Percentiles rank a stretch among this genome's conserved stretches.
phyloP scores from a whole-genome alignment of 2,329 filamentous ascomycete genomes.

The Thermomyces lanuginosus region DNA sequence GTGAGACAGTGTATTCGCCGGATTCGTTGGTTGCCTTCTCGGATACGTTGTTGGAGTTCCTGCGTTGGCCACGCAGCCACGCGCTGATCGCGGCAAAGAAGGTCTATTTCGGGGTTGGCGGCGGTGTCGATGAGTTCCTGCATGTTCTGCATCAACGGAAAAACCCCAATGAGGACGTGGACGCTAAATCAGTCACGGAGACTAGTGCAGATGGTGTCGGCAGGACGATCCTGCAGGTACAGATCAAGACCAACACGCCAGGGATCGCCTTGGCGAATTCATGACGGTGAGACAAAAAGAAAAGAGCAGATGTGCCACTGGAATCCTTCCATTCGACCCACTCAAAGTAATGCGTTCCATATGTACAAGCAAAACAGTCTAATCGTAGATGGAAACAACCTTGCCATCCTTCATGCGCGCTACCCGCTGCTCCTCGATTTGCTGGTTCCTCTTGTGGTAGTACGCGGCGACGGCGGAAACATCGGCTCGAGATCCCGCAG shows the following conservation, averaged over 20 bases:
- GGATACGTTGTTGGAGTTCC: conserved; percentile 34
- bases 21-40: conserved; percentile 38
- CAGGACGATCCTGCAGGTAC: conserved; percentile 26
- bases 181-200: conserved; percentile 19
- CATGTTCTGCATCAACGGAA: conserved; percentile 15
- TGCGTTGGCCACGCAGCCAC: conserved; percentile 29
- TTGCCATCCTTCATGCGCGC: conserved; percentile 29
- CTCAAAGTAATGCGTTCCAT: conserved; percentile 8
- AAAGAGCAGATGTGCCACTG: conserved; percentile 8
- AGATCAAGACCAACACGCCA: conserved; percentile 6
- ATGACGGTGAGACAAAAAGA: conserved; percentile 1
- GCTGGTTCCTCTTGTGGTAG: conserved; percentile 42
- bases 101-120: conserved; percentile 51
- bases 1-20: conserved; percentile 50
- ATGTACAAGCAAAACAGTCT: conserved; percentile 11
- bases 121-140: conserved; percentile 45
- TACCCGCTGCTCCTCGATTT: conserved; percentile 41
- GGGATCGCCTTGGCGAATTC: not conserved
- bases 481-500: conserved; percentile 43
- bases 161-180: conserved; percentile 10
- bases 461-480: conserved; percentile 45
- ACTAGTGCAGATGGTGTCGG: conserved; percentile 29
- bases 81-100: conserved; percentile 47
- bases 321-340: no score
- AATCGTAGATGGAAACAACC: conserved; percentile 28